Evolutionary conservation across 768 basidiomycete genomes (phyloP), one percentile per base, ranked within the genome.

Genomic region (Sporobolomyces phaffii): DNA sequence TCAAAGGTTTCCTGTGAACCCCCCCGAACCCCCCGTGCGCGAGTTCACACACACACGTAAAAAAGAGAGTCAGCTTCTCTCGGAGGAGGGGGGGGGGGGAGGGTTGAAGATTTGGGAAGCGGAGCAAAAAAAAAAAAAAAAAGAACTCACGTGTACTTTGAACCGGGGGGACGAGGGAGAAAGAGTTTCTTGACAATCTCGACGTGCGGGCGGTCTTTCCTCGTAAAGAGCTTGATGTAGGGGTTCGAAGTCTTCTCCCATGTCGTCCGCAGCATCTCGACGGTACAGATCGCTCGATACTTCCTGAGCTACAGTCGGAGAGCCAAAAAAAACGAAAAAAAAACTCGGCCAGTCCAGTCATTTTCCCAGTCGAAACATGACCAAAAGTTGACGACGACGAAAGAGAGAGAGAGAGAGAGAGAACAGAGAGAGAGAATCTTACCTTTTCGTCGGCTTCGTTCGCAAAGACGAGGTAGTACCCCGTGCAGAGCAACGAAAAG

Each of bases 231-330:
- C 34, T 88, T 87, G 71, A 96, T 80, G 80, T 90, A 89, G 66
- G 93, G 96, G 78, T 98, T 94, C 2, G 83, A 82, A 0, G 91
- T 90, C 81, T 99, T 99, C 78, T 94, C 93, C 96, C 96, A 99
- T 28, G 91, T 97, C 22, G 84, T 82, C 4, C 96, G 86, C 28
- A 99, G 83, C 88, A 97, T 91, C 79, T 99, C 94, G 28, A 97
- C 87, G 0, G 94, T 96, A 52, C 91, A 92, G 0, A 93, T 85
- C 28, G 94, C 91, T 74, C 96, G 83, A 76, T 89, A 97, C 64
- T 86, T 84, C 64, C 93, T 87, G 58, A 99, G 83, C 92, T 97
- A 75, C 40, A 36, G n/a, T n/a, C n/a, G n/a, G n/a, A n/a, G n/a
- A n/a, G n/a, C n/a, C n/a, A n/a, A n/a, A 5, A 20, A 28, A 38